Conservation (phyloP, 257 asterid species). For the Avicennia marina region DNA sequence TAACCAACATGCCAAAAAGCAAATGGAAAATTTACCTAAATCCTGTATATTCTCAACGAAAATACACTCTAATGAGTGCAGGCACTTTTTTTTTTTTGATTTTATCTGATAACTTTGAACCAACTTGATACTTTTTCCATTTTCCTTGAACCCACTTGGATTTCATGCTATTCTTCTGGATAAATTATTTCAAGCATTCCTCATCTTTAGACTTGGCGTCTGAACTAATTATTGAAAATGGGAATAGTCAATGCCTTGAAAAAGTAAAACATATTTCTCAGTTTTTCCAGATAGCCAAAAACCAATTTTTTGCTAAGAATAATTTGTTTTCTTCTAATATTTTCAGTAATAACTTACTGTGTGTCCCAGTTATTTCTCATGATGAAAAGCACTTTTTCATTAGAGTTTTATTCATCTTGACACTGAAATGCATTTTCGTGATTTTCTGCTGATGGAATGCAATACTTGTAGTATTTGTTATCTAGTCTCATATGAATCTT, state of each 20-base stretch:
- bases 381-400: too few species aligned
- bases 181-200: too few species aligned
- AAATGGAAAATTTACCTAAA: slow-evolving; percentile 1
- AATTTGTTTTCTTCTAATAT: too few species aligned
- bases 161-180: not conserved
- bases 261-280: not conserved
- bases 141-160: slow-evolving; percentile 2
- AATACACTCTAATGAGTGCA: not conserved
- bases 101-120: slow-evolving; percentile 1
- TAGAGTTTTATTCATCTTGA: too few species aligned
- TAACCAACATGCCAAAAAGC: too few species aligned
- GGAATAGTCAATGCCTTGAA: not conserved
- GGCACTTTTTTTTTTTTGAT: not conserved
- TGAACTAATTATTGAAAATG: not conserved
- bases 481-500: too few species aligned
- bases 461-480: too few species aligned
- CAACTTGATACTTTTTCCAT: not conserved
- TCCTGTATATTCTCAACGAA: slow-evolving; percentile 3
- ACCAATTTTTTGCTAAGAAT: not conserved
- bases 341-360: too few species aligned
- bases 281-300: too few species aligned
- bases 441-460: too few species aligned
- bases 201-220: not conserved
- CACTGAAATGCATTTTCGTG: too few species aligned
- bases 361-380: too few species aligned